Evolutionary conservation across 495 filamentous ascomycete genomes (phyloP).

Genomic region (Bryoglossum gracile): DNA sequence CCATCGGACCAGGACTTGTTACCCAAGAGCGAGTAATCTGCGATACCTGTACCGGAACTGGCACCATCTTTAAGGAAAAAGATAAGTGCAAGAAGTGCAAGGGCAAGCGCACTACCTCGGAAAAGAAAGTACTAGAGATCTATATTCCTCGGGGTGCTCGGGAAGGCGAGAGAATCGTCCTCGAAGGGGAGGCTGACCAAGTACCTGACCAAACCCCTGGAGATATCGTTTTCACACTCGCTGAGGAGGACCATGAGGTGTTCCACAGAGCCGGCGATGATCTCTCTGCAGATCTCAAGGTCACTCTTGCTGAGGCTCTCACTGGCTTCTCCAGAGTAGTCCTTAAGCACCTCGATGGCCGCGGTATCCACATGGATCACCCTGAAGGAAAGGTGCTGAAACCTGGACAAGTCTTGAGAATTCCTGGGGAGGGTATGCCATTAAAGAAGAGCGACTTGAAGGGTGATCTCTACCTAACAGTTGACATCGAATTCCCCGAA

Average conservation of each 20-base stretch:
- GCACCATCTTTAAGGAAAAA: conserved; percentile 82
- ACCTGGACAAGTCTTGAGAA: conserved; percentile 75
- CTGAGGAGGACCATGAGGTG: conserved; percentile 70
- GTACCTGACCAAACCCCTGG: conserved; percentile 84
- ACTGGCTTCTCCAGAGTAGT: conserved; percentile 87
- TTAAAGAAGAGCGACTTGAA: conserved; percentile 71
- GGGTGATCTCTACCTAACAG: conserved; percentile 80
- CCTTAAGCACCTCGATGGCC: conserved; percentile 85
- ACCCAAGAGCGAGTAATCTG: conserved; percentile 69
- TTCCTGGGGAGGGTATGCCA: conserved; percentile 90
- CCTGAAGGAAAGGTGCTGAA: conserved; percentile 66
- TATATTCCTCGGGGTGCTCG: conserved; percentile 88
- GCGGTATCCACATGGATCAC: conserved; percentile 77
- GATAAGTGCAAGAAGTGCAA: conserved; percentile 99
- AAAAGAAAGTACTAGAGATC: conserved; percentile 89
- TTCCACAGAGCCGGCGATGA: conserved; percentile 81
- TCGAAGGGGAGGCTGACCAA: conserved; percentile 94
- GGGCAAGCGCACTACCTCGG: conserved; percentile 69
- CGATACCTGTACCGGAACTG: conserved; percentile 70
- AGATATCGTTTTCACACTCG: conserved; percentile 82
- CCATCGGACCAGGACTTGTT: conserved; percentile 74
- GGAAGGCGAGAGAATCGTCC: conserved; percentile 81
- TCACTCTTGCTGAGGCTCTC: conserved; percentile 79
- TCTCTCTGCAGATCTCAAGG: conserved; percentile 66
- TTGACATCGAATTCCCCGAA: conserved; percentile 85